Evolutionary conservation across 805 yeast species (phyloP).

Genomic region (Kuraishia hungarica): DNA sequence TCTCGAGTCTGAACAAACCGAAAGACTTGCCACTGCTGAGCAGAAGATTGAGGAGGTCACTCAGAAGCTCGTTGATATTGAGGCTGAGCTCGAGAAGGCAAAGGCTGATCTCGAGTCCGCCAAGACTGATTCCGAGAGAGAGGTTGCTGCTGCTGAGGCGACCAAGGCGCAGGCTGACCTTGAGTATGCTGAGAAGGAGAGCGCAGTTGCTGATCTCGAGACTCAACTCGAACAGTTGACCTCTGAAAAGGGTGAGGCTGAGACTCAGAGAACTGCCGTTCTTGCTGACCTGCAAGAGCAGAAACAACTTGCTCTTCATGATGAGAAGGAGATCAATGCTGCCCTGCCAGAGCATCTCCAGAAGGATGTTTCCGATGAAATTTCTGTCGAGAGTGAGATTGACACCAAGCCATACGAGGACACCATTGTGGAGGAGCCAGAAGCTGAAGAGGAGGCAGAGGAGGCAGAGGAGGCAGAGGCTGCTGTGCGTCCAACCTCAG

Average conservation of each 20-base stretch:
- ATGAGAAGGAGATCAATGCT: slow-evolving; percentile 37
- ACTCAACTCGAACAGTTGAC: slow-evolving; percentile 29
- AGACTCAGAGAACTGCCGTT: slow-evolving; percentile 28
- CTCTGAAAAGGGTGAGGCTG: slow-evolving; percentile 32
- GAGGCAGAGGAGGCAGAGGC: slow-evolving; percentile 23
- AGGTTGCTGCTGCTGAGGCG: slow-evolving; percentile 16
- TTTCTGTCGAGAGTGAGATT: slow-evolving; percentile 19
- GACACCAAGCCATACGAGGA: slow-evolving; percentile 20
- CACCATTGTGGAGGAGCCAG: slow-evolving; percentile 17
- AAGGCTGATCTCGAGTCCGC: slow-evolving; percentile 26
- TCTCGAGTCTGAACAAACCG: slow-evolving; percentile 32
- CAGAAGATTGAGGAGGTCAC: slow-evolving; percentile 34
- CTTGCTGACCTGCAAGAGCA: slow-evolving; percentile 24
- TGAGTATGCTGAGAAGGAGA: slow-evolving; percentile 17
- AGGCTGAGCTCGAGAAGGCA: slow-evolving; percentile 29
- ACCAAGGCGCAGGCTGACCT: slow-evolving; percentile 17
- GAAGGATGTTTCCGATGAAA: slow-evolving; percentile 18
- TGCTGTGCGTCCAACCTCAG: slow-evolving; percentile 12
- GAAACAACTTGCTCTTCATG: slow-evolving; percentile 27
- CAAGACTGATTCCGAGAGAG: slow-evolving; percentile 18
- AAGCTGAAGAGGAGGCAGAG: slow-evolving; percentile 17
- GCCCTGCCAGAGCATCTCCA: slow-evolving; percentile 47
- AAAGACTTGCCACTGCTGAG: slow-evolving; percentile 33
- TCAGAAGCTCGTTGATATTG: slow-evolving; percentile 33
- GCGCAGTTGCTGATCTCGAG: slow-evolving; percentile 19